Percentiles rank a stretch among this genome's conserved stretches.
Evolutionary conservation across 2,329 filamentous ascomycete species (phyloP).

Genomic region (Beauveria scarabaeidicola): DNA sequence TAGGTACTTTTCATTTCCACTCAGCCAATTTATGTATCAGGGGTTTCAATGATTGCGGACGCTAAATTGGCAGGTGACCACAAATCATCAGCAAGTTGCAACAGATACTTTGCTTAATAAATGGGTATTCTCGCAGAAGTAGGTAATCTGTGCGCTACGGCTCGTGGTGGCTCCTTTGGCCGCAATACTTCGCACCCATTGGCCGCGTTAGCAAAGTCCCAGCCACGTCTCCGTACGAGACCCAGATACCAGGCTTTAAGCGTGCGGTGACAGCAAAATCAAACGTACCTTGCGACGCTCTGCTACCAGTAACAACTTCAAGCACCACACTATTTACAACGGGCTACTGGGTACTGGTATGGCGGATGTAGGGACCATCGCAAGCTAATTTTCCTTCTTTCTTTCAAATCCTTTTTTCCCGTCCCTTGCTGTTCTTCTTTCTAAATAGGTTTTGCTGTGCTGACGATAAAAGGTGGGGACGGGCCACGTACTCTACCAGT

Average conservation of each 20-base stretch:
- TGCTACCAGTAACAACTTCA: background rate
- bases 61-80: no score
- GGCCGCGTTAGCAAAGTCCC: slow-evolving; percentile 8
- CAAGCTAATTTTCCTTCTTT: background rate
- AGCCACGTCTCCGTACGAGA: background rate
- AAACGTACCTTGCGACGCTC: background rate
- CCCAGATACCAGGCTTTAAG: background rate
- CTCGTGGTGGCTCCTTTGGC: slow-evolving; percentile 5
- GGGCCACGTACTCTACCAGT: background rate
- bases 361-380: background rate
- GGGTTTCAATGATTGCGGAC: no score
- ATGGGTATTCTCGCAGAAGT: no score
- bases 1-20: no score
- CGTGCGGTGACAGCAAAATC: background rate
- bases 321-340: background rate
- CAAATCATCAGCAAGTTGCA: no score
- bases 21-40: slow-evolving; percentile 15
- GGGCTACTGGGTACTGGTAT: background rate
- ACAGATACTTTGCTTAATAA: no score
- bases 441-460: background rate
- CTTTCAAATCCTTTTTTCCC: background rate
- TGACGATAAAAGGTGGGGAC: background rate
- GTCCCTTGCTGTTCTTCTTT: no score
- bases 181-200: slow-evolving; percentile 22
- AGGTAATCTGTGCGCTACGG: no score